A percentile compares a stretch with the other conserved stretches of the same genome.
Conservation (phyloP, 306 rosid genomes). For the Ormosia emarginata region DNA sequence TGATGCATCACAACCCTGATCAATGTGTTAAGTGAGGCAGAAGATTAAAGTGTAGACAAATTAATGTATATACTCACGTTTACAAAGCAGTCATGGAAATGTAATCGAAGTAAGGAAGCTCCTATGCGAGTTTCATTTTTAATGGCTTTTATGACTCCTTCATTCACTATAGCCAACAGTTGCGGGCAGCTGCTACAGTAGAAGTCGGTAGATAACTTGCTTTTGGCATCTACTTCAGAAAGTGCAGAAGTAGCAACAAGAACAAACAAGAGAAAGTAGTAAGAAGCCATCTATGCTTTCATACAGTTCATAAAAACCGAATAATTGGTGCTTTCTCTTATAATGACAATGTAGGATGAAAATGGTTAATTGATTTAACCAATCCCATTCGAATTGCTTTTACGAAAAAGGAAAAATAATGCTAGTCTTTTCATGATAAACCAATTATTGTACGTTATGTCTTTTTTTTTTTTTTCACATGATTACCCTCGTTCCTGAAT, state of each 20-base stretch:
- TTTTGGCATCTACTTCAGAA: slow-evolving; percentile 11
- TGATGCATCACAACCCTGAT: slow-evolving; percentile 67
- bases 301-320: background rate
- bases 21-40: background rate
- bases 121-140: slow-evolving; percentile 40
- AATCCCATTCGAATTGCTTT: slow-evolving; percentile 6
- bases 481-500: background rate
- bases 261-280: slow-evolving; percentile 24
- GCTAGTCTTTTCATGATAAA: slow-evolving; percentile 3
- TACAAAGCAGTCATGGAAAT: slow-evolving; percentile 71
- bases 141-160: slow-evolving; percentile 40
- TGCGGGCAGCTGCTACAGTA: slow-evolving; percentile 44
- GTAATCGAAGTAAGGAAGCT: slow-evolving; percentile 60
- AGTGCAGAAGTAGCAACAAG: slow-evolving; percentile 18
- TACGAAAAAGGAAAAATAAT: background rate
- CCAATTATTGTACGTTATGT: background rate
- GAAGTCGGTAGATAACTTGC: slow-evolving; percentile 20
- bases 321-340: slow-evolving; percentile 6
- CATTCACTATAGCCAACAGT: slow-evolving; percentile 32
- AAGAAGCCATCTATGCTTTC: slow-evolving; percentile 36
- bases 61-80: slow-evolving; percentile 33
- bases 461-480: background rate
- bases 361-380: background rate
- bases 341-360: background rate
- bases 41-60: background rate